Base-by-base conservation (phyloP, 139 green algal species). In the Zygnema circumcarinatum region DNA sequence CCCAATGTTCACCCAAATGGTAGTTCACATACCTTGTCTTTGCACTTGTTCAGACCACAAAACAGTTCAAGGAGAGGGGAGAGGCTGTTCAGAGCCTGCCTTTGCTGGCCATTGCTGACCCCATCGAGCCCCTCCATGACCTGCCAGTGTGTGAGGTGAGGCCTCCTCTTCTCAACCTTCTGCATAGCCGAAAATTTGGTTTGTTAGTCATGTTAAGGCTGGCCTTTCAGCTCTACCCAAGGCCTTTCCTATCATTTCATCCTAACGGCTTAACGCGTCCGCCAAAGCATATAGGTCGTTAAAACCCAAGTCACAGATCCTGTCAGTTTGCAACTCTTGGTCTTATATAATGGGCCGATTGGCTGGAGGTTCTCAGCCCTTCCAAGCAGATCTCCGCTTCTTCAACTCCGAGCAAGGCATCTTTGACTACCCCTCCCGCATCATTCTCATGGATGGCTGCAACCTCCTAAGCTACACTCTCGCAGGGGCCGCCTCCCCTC, bases 401-500 rank as follows among this genome's bases (percentile, higher is more conserved):
- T 89, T 89, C 36, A 89, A 79, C 84, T 74, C 32, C n/a, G 79
- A 89, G 53, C 76, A 87, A 41, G 39, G 36, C 20, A 88, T 79
- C 29, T 89, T 62, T 47, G 20, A 62, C 78, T 89, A 89, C 40
- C 84, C 84, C 29, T 89, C 79, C 2, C 76, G 84, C 21, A 33
- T 67, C 16, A 62, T 62, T 42, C 36, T 89, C 80, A 89, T 89
- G 84, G 84, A 89, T 35, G 84, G 84, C 35, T 89, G 84, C 84
- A 89, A 76, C 35, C 38, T 89, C 22, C 21, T 31, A 21, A 35
- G 38, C 78, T 89, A 74, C 53, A 89, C 20, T 54, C 84, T 89
- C 21, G 80, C 47, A 25, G 47, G 47, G 7, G 47, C 47, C 16
- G 47, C 7, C 16, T 7, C 47, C 16, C 16, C 47, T 62, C 16